Conservation (phyloP, 352 stramenopile species). For the Pythium oligandrum region DNA sequence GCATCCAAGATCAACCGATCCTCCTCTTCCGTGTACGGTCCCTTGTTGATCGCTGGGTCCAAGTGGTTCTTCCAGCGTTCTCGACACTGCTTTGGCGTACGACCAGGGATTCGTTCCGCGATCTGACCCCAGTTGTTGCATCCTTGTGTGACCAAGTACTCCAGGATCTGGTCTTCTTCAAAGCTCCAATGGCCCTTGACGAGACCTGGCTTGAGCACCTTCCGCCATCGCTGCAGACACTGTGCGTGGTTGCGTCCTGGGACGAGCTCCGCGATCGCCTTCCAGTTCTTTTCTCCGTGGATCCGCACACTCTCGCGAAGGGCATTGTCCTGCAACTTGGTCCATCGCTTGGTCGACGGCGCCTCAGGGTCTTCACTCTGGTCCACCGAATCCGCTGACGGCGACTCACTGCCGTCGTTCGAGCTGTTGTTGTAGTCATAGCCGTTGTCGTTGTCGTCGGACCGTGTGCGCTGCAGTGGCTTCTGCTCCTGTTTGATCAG, state of each 20-base stretch:
- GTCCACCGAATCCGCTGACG: constrained; percentile 11
- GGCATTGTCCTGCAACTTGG: constrained; percentile 79
- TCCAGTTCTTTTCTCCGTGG: constrained; percentile 88
- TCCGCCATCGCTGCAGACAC: constrained; percentile 87
- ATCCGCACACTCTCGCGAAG: constrained; percentile 79
- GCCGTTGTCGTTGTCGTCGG: constrained; percentile 22
- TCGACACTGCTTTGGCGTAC: constrained; percentile 90
- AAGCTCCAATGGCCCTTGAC: constrained; percentile 95
- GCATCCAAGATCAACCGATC: constrained; percentile 90
- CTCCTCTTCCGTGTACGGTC: constrained; percentile 93
- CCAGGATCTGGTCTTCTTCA: constrained; percentile 92
- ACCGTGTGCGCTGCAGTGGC: constrained; percentile 53
- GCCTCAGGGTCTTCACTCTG: constrained; percentile 55
- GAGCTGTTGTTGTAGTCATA: constrained; percentile 21
- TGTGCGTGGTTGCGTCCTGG: constrained; percentile 83
- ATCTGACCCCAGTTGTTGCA: constrained; percentile 94
- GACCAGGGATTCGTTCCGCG: constrained; percentile 87
- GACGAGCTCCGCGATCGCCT: constrained; percentile 82
- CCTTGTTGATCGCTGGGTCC: constrained; percentile 91
- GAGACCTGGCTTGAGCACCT: constrained; percentile 93
- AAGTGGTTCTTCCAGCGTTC: constrained; percentile 90
- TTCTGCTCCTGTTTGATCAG: constrained; percentile 60
- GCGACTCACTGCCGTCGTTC: constrained; percentile 24
- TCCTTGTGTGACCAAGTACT: constrained; percentile 83
- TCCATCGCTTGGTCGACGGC: constrained; percentile 84